A percentile compares a stretch with the other conserved stretches of the same genome.
Conservation (phyloP, 805 yeast species). For the Scheffersomyces coipomensis region DNA sequence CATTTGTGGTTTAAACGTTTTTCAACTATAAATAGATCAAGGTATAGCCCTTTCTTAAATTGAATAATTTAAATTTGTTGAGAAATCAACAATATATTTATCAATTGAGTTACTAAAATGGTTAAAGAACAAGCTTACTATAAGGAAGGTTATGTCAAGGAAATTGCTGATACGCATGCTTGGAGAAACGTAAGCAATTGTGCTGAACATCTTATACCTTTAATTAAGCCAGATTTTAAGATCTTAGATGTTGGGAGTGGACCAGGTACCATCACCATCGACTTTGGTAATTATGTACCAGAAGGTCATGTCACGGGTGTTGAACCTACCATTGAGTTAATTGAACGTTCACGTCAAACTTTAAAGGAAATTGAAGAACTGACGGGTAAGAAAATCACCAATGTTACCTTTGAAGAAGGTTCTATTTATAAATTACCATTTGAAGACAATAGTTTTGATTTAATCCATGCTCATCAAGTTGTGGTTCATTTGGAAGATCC, state of each 20-base stretch:
- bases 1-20: too few relatives aligned
- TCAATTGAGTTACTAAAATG: not conserved
- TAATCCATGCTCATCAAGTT: slow-evolving; percentile 40
- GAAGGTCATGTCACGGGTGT: slow-evolving; percentile 28
- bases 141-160: slow-evolving; percentile 17
- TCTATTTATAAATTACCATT: slow-evolving; percentile 30
- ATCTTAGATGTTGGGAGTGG: slow-evolving; percentile 45
- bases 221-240: slow-evolving; percentile 19
- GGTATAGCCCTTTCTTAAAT: too few relatives aligned
- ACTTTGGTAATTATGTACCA: slow-evolving; percentile 26
- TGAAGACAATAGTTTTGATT: slow-evolving; percentile 34
- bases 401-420: slow-evolving; percentile 24
- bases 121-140: slow-evolving; percentile 20
- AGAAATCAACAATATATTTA: too few relatives aligned
- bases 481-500: slow-evolving; percentile 35
- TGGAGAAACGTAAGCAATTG: slow-evolving; percentile 34
- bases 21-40: too few relatives aligned
- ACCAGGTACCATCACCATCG: slow-evolving; percentile 39
- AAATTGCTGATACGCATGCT: slow-evolving; percentile 24
- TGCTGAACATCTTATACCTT: slow-evolving; percentile 20
- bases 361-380: slow-evolving; percentile 6
- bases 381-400: slow-evolving; percentile 4
- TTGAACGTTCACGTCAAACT: slow-evolving; percentile 20
- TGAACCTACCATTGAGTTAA: slow-evolving; percentile 26
- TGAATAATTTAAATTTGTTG: too few relatives aligned